Conservation (phyloP, 2,329 filamentous ascomycete species). For the Monosporascus ibericus region DNA sequence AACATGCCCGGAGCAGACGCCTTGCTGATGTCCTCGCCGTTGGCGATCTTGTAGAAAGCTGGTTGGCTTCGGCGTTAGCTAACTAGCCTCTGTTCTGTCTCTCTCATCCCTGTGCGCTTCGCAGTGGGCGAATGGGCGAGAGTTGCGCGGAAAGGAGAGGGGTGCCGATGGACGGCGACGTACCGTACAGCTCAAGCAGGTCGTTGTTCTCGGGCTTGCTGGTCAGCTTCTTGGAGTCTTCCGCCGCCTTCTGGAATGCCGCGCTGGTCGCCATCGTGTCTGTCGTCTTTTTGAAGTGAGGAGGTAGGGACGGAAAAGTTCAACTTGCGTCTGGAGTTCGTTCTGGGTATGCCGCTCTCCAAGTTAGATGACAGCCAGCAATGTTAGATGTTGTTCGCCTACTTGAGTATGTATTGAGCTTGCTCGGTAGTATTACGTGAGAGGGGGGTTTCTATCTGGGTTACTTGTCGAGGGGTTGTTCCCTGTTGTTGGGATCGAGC, state of each 20-base stretch:
- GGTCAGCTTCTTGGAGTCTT: slow-evolving; percentile 62
- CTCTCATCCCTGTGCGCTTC: neutral
- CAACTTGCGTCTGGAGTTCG: too few species aligned
- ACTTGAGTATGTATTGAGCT: too few species aligned
- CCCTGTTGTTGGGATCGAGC: neutral
- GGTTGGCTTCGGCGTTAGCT: neutral
- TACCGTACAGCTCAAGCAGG: slow-evolving; percentile 58
- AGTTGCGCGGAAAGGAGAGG: neutral
- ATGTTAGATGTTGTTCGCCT: too few species aligned
- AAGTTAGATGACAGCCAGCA: too few species aligned
- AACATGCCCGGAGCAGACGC: slow-evolving; percentile 62
- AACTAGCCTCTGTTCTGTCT: neutral
- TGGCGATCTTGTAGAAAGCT: slow-evolving; percentile 56
- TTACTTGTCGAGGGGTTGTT: neutral
- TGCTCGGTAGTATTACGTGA: too few species aligned
- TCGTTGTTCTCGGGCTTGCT: slow-evolving; percentile 58
- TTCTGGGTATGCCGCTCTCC: neutral
- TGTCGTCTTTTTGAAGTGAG: neutral
- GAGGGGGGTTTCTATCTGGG: neutral
- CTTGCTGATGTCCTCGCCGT: slow-evolving; percentile 48
- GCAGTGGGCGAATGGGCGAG: too few species aligned
- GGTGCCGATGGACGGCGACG: slow-evolving; percentile 21
- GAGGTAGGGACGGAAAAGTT: too few species aligned
- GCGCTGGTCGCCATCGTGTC: slow-evolving; percentile 8
- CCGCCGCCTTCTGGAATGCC: slow-evolving; percentile 51